Conservation (phyloP, 805 yeast species). For the Debaryomyces prosopidis region DNA sequence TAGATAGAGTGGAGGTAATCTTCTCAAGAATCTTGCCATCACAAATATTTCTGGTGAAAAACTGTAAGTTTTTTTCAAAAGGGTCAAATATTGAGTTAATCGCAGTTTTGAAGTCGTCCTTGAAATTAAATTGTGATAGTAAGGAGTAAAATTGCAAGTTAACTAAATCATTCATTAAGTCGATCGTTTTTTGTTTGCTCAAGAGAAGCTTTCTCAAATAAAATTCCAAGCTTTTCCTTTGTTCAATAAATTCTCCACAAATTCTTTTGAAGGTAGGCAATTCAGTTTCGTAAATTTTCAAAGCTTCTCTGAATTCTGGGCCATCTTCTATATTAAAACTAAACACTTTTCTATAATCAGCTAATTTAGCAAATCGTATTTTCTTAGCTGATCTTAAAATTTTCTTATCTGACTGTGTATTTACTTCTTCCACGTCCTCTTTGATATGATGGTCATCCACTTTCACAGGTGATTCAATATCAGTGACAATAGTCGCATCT, state of each 20-base stretch:
- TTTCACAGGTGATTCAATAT: neutral
- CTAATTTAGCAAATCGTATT: neutral
- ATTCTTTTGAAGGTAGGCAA: constrained; percentile 28
- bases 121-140: constrained; percentile 22
- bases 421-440: neutral
- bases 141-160: constrained; percentile 26
- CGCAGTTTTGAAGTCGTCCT: constrained; percentile 22
- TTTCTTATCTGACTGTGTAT: neutral
- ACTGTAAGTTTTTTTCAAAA: constrained; percentile 29
- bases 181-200: constrained; percentile 22
- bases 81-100: constrained; percentile 31
- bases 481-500: constrained; percentile 8
- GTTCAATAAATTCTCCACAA: constrained; percentile 28
- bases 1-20: constrained; percentile 15
- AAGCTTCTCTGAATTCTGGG: constrained; percentile 39
- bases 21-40: constrained; percentile 27
- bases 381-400: neutral
- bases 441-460: neutral
- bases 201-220: constrained; percentile 17
- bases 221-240: constrained; percentile 29
- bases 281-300: constrained; percentile 30
- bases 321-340: constrained; percentile 42
- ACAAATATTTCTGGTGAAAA: constrained; percentile 29
- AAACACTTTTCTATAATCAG: constrained; percentile 30
- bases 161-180: constrained; percentile 19